These are phyloP conservation scores for Aspergillus sp. DNA, from an alignment of 2,329 filamentous ascomycete genomes.

Conservation along the genomic window DNA sequence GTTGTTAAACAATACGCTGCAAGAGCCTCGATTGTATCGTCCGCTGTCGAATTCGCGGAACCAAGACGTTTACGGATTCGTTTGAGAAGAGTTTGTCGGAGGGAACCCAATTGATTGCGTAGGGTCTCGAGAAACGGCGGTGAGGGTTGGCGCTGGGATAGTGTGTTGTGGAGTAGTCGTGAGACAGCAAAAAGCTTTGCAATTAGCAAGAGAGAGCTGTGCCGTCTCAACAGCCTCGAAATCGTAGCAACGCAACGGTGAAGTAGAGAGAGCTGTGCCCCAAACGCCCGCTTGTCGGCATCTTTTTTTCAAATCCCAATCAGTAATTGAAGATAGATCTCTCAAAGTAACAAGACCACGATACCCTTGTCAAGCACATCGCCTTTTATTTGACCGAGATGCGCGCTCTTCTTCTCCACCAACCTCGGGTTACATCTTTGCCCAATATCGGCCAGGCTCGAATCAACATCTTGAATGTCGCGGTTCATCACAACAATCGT, in stretches of 20 bases:
- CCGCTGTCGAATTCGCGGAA: conserved; percentile 35
- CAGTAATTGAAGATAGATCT: not conserved
- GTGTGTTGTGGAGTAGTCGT: conserved; percentile 64
- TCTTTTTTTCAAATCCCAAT: conserved; percentile 14
- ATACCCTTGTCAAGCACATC: conserved; percentile 27
- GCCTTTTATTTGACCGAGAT: conserved; percentile 45
- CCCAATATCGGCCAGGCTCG: conserved; percentile 62
- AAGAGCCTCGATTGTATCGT: conserved; percentile 60
- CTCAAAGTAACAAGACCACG: not conserved
- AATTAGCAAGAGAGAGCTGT: conserved; percentile 45
- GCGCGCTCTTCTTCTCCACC: conserved; percentile 56
- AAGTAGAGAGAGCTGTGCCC: conserved; percentile 51
- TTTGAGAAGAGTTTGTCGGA: conserved; percentile 58
- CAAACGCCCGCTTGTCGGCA: conserved; percentile 40
- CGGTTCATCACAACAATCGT: conserved; percentile 83
- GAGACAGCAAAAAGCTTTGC: conserved; percentile 70
- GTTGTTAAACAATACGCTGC: conserved; percentile 75
- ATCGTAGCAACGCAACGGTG: conserved; percentile 48
- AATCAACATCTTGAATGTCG: conserved; percentile 67
- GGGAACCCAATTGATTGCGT: conserved; percentile 53
- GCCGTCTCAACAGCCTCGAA: conserved; percentile 45
- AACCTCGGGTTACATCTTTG: conserved; percentile 65
- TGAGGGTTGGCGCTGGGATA: conserved; percentile 46
- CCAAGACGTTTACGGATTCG: conserved; percentile 51
- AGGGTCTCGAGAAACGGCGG: conserved; percentile 53